Conservation (phyloP, 2,329 filamentous ascomycete genomes). For the Leptographium procerum region DNA sequence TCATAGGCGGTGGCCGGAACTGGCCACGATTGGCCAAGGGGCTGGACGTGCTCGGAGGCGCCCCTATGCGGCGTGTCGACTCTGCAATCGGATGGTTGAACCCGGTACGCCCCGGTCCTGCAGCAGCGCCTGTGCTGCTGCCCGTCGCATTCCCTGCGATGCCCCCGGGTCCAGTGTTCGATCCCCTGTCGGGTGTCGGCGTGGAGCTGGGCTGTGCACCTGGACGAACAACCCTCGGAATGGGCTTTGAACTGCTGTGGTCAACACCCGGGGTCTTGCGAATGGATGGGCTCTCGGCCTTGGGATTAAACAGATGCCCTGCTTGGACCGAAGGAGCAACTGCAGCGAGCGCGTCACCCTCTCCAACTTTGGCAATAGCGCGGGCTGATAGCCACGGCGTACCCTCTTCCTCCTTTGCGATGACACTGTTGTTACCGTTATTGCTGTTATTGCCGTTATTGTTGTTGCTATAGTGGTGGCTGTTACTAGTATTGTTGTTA, state of each 20-base stretch:
- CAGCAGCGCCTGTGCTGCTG: neutral
- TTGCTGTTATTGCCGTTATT: conserved; percentile 10
- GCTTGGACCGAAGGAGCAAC: conserved; percentile 30
- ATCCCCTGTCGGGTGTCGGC: neutral
- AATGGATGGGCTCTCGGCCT: conserved; percentile 71
- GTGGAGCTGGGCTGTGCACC: neutral
- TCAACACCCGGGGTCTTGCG: conserved; percentile 82
- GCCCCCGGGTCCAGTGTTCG: neutral
- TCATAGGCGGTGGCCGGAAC: conserved; percentile 50
- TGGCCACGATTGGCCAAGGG: conserved; percentile 46
- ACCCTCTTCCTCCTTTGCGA: conserved; percentile 22
- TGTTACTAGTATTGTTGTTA: no score
- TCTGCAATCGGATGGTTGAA: conserved; percentile 25
- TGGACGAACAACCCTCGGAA: conserved; percentile 39
- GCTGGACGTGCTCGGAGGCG: conserved; percentile 40
- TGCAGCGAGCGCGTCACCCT: conserved; percentile 30
- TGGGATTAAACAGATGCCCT: conserved; percentile 57
- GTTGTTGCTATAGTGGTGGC: no score
- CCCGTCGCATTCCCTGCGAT: neutral
- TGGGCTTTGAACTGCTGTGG: conserved; percentile 63
- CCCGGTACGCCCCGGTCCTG: neutral
- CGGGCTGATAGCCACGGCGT: conserved; percentile 62
- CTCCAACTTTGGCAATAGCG: conserved; percentile 46
- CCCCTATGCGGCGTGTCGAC: conserved; percentile 42
- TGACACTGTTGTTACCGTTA: no score